phyloP scores from a whole-genome alignment of 2,329 filamentous ascomycete species.

The Stachybotrys chlorohalonatus region DNA sequence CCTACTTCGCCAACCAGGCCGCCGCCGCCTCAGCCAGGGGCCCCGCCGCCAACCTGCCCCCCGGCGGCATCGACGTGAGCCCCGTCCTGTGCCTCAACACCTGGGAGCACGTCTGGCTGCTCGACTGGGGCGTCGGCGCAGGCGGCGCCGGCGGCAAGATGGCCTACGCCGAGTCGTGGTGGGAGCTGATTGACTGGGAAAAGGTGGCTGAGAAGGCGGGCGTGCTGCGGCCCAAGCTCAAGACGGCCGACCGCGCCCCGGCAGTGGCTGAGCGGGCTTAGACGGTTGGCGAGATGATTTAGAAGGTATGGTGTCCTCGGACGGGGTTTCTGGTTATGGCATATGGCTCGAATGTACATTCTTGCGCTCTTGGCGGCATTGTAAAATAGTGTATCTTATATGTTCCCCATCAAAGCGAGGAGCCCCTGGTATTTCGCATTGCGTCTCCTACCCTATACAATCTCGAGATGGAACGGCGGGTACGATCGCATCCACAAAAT shows the following conservation, averaged over 20 bases:
- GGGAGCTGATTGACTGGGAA: constrained; percentile 80
- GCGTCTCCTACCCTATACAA: not conserved
- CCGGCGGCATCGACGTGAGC: constrained; percentile 58
- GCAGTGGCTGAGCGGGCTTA: too few relatives aligned
- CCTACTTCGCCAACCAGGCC: constrained; percentile 29
- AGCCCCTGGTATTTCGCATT: not conserved
- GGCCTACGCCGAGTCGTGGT: constrained; percentile 72
- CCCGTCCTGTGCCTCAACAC: constrained; percentile 89
- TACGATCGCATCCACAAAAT: not conserved
- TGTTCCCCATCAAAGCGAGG: not conserved
- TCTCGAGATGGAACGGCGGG: not conserved
- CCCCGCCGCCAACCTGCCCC: constrained; percentile 33
- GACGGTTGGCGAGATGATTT: not conserved
- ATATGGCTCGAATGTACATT: not conserved
- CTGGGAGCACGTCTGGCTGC: constrained; percentile 90
- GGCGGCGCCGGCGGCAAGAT: constrained; percentile 63
- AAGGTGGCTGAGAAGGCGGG: constrained; percentile 44
- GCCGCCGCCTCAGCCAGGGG: constrained; percentile 13
- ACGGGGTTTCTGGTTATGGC: not conserved
- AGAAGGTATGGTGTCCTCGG: not conserved
- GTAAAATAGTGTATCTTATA: not conserved
- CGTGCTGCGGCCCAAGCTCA: constrained; percentile 24
- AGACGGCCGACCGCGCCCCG: constrained; percentile 3
- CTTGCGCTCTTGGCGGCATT: not conserved
- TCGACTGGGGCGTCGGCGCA: constrained; percentile 59